Percentiles rank a stretch among this genome's conserved stretches.
Evolutionary conservation across 495 filamentous ascomycete species (phyloP).

Genomic region (Staphylotrichum tortipilum): DNA sequence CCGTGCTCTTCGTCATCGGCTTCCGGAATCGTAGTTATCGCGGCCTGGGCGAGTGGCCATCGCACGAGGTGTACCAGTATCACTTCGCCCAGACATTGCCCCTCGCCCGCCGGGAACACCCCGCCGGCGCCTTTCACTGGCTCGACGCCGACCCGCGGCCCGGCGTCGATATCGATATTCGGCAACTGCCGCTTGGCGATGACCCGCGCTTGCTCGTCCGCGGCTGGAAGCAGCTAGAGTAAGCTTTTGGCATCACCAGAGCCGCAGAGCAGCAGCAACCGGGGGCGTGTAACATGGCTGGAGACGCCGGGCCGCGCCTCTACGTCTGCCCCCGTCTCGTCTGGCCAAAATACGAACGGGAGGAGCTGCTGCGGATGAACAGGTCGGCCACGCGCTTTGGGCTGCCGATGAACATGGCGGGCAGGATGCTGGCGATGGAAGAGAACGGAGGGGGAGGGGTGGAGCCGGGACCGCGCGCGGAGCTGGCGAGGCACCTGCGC

Average conservation of each 20-base stretch:
- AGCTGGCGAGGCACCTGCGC: neutral
- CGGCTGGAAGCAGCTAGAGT: neutral
- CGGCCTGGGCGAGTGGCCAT: neutral
- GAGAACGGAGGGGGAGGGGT: neutral
- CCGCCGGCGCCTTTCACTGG: neutral
- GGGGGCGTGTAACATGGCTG: no score
- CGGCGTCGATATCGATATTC: neutral
- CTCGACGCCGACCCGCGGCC: neutral
- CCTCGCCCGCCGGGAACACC: neutral
- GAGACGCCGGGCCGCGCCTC: no score
- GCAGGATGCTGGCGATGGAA: no score
- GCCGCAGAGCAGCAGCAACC: no score
- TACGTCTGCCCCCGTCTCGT: no score
- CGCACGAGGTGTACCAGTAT: neutral
- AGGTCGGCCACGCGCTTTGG: no score
- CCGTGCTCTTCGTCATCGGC: neutral
- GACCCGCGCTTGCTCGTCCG: neutral
- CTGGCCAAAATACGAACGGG: no score
- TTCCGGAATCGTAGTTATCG: neutral
- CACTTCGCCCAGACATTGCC: constrained; percentile 2
- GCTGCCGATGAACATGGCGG: no score
- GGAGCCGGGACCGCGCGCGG: neutral
- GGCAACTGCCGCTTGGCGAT: neutral
- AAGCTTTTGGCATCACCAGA: neutral
- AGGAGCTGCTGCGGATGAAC: no score